These are phyloP conservation scores for Paratinospora sagittata DNA, from an alignment of 164 flowering plant genomes.

Conservation along the genomic window DNA sequence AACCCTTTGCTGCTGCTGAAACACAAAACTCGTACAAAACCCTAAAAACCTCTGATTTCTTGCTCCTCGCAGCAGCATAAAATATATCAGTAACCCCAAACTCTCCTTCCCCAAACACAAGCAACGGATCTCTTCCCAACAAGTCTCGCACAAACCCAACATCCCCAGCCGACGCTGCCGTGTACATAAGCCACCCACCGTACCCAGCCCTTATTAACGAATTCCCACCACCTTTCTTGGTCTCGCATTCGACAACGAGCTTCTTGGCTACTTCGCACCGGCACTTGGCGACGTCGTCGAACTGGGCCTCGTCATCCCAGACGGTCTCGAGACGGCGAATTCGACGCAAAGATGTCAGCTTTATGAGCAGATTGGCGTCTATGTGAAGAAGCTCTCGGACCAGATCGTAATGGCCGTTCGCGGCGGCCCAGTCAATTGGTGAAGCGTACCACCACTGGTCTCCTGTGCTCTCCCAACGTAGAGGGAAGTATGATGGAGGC, in stretches of 20 bases:
- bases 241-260: conserved; percentile 53
- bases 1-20: conserved; percentile 21
- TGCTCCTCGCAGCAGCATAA: conserved; percentile 84
- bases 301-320: conserved; percentile 76
- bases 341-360: conserved; percentile 80
- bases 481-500: conserved; percentile 66
- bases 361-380: conserved; percentile 80
- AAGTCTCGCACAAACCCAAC: conserved; percentile 53
- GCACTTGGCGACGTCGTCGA: conserved; percentile 50
- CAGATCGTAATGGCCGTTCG: conserved; percentile 74
- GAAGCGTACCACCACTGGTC: conserved; percentile 98
- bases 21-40: conserved; percentile 45
- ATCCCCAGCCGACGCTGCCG: conserved; percentile 96
- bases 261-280: conserved; percentile 55
- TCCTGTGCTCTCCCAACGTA: conserved; percentile 93
- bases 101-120: conserved; percentile 91
- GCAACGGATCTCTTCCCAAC: conserved; percentile 50
- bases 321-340: conserved; percentile 88
- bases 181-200: conserved; percentile 96
- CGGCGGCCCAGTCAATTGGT: conserved; percentile 86
- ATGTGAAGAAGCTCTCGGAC: conserved; percentile 76
- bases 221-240: conserved; percentile 21
- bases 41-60: conserved; percentile 64
- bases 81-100: conserved; percentile 80
- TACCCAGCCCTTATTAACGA: conserved; percentile 73